Evolutionary conservation across 495 filamentous ascomycete species (phyloP).

Genomic region (Penicillium pancosmium): DNA sequence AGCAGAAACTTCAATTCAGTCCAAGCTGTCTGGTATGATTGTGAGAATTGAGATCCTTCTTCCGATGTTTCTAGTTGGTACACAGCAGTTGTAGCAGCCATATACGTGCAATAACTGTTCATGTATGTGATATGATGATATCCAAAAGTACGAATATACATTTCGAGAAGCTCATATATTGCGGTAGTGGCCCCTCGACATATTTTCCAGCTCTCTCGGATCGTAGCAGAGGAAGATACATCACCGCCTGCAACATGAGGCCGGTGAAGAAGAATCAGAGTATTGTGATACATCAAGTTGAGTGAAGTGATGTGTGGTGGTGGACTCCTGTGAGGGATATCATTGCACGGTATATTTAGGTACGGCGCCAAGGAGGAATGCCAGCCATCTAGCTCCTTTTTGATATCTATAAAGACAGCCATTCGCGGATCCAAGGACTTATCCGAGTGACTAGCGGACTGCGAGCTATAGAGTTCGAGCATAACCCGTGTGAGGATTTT

Average conservation of each 20-base stretch:
- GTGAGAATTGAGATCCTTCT: not conserved
- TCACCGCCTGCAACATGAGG: constrained; percentile 11
- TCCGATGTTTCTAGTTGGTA: constrained; percentile 14
- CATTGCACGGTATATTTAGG: constrained; percentile 10
- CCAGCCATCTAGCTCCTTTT: constrained; percentile 14
- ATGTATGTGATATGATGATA: constrained; percentile 22
- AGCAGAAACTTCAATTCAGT: constrained; percentile 19
- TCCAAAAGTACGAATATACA: constrained; percentile 19
- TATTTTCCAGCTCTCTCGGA: constrained; percentile 15
- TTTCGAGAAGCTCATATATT: constrained; percentile 15
- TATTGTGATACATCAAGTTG: constrained; percentile 22
- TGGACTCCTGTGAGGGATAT: constrained; percentile 11
- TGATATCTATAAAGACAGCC: constrained; percentile 13
- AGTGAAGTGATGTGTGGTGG: constrained; percentile 21
- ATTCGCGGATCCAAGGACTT: not conserved
- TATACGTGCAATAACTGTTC: constrained; percentile 22
- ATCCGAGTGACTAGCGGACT: not conserved
- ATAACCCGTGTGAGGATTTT: constrained; percentile 15
- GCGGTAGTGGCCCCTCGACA: constrained; percentile 15
- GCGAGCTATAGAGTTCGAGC: constrained; percentile 17
- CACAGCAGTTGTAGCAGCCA: constrained; percentile 19
- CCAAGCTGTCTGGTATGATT: constrained; percentile 8
- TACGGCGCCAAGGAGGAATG: constrained; percentile 9
- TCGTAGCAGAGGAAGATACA: constrained; percentile 1
- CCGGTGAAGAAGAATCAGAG: constrained; percentile 22